Evolutionary conservation across 2,329 filamentous ascomycete species (phyloP).

Genomic region (Colletotrichum chrysophilum): DNA sequence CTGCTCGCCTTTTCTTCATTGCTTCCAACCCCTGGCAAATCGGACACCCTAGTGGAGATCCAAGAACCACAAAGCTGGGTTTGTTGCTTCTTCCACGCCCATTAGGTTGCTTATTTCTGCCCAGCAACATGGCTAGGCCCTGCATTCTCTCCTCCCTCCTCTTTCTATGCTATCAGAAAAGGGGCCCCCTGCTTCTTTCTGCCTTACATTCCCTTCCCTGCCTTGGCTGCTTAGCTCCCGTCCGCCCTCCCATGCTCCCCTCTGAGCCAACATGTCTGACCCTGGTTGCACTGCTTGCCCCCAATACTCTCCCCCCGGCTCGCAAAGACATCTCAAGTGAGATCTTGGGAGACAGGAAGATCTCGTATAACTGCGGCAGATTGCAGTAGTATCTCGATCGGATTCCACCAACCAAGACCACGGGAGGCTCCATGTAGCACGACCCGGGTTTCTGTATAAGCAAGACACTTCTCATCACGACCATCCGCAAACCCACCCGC

Average conservation of each 20-base stretch:
- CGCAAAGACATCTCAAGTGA: conserved; percentile 8
- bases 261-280: conserved; percentile 1
- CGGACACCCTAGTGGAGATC: neutral
- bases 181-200: neutral
- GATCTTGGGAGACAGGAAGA: conserved; percentile 22
- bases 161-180: neutral
- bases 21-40: neutral
- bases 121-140: neutral
- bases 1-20: conserved; percentile 4
- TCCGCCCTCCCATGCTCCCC: neutral
- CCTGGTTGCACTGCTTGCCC: conserved; percentile 4
- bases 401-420: conserved; percentile 23
- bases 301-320: conserved; percentile 1
- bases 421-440: conserved; percentile 20
- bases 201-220: neutral
- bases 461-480: conserved; percentile 21
- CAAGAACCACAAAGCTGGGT: conserved; percentile 17
- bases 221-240: conserved; percentile 6
- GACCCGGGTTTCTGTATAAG: conserved; percentile 17
- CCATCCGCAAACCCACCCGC: conserved; percentile 10
- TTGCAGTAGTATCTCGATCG: conserved; percentile 24
- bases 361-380: conserved; percentile 26
- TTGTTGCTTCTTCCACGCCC: conserved; percentile 12
- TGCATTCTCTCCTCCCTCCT: neutral
- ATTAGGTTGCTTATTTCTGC: conserved; percentile 8